These are phyloP conservation scores for Aspergillus avenaceus DNA, from an alignment of 495 filamentous ascomycete species.

Conservation along the genomic window DNA sequence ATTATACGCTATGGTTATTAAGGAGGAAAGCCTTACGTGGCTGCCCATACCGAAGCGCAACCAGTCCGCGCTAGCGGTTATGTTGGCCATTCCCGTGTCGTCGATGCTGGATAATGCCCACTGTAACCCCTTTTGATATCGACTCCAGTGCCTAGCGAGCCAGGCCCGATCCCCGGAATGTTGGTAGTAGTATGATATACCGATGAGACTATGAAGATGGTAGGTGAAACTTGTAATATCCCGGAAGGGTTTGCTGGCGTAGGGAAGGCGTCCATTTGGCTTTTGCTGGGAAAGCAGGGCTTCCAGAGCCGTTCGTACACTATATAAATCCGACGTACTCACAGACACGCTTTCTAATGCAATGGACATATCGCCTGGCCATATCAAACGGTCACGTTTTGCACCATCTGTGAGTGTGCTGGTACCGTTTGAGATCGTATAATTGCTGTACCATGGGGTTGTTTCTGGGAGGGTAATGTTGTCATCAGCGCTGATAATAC, in stretches of 20 bases:
- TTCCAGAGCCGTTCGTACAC: conserved; percentile 50
- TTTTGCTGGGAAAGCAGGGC: conserved; percentile 48
- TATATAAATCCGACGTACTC: conserved; percentile 50
- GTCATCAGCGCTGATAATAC: conserved; percentile 11
- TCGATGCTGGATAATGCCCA: conserved; percentile 46
- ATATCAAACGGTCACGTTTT: conserved; percentile 53
- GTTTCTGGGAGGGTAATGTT: conserved; percentile 20
- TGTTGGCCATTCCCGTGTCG: conserved; percentile 42
- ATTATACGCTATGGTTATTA: not conserved
- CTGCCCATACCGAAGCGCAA: conserved; percentile 32
- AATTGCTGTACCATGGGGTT: conserved; percentile 25
- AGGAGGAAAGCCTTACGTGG: conserved; percentile 18
- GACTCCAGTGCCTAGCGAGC: conserved; percentile 39
- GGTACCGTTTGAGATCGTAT: conserved; percentile 44
- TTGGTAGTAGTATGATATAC: conserved; percentile 49
- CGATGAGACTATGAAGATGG: conserved; percentile 54
- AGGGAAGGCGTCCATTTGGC: conserved; percentile 38
- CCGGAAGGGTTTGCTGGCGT: conserved; percentile 45
- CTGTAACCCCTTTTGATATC: conserved; percentile 41
- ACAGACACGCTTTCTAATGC: conserved; percentile 48
- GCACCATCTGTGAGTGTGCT: conserved; percentile 51
- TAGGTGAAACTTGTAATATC: conserved; percentile 50
- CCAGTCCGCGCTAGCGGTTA: conserved; percentile 50
- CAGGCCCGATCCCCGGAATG: conserved; percentile 47
- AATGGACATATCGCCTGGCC: conserved; percentile 57